Conservation (phyloP, 2,329 filamentous ascomycete genomes). For the Capronia epimyces region DNA sequence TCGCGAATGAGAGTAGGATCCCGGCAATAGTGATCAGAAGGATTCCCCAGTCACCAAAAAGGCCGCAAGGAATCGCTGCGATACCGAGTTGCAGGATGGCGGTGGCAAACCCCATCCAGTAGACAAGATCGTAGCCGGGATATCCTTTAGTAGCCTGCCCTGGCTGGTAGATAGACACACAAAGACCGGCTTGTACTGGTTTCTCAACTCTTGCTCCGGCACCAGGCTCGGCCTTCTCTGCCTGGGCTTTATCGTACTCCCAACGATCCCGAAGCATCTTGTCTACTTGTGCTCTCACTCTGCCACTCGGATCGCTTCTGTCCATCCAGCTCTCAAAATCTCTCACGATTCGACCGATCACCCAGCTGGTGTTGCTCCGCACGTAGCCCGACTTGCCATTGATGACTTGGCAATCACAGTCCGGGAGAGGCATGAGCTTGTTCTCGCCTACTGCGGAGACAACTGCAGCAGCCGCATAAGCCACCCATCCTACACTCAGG, state of each 20-base stretch:
- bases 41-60: constrained; percentile 35
- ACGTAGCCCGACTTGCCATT: constrained; percentile 35
- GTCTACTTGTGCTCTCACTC: constrained; percentile 2
- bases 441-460: constrained; percentile 32
- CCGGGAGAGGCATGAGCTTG: constrained; percentile 36
- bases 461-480: constrained; percentile 34
- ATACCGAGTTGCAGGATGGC: constrained; percentile 34
- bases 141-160: constrained; percentile 11
- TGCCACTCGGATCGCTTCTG: not conserved
- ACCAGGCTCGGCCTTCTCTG: constrained; percentile 4
- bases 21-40: constrained; percentile 37
- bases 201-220: not conserved
- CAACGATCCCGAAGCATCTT: constrained; percentile 4
- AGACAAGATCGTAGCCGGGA: constrained; percentile 21
- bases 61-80: constrained; percentile 31
- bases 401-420: constrained; percentile 32
- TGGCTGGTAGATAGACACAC: constrained; percentile 26
- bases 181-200: constrained; percentile 19
- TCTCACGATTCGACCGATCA: constrained; percentile 41
- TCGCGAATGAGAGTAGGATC: constrained; percentile 33
- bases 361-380: constrained; percentile 40
- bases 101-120: constrained; percentile 28
- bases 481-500: constrained; percentile 35
- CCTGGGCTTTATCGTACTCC: constrained; percentile 13
- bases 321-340: constrained; percentile 35